phyloP scores from a whole-genome alignment of 495 filamentous ascomycete species.

The Aspergillus avenaceus region DNA sequence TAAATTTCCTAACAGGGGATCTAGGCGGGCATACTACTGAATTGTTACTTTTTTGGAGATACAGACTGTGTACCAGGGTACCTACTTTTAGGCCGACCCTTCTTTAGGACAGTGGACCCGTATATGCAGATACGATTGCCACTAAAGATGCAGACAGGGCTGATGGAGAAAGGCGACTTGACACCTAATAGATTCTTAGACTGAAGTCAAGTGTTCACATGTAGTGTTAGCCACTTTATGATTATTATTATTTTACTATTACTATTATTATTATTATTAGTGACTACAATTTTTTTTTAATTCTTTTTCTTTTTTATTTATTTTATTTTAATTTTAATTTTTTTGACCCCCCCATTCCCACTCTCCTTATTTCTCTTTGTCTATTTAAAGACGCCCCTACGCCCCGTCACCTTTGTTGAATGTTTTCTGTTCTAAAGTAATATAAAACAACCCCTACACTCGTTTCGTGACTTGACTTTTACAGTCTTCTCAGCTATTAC shows the following conservation, averaged over 20 bases:
- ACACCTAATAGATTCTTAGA: not conserved
- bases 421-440: conserved; percentile 6
- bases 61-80: not conserved
- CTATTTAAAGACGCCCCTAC: conserved; percentile 19
- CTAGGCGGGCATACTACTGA: not conserved
- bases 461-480: too few relatives aligned
- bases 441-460: conserved; percentile 17
- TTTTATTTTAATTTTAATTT: not conserved
- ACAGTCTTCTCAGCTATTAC: conserved; percentile 2
- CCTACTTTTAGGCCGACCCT: not conserved
- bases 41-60: not conserved
- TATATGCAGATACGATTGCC: conserved; percentile 5
- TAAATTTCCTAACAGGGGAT: conserved; percentile 1
- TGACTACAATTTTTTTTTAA: not conserved
- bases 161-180: conserved; percentile 3
- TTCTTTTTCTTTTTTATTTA: not conserved
- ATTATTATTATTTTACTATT: not conserved
- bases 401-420: conserved; percentile 14
- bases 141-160: conserved; percentile 16
- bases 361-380: not conserved
- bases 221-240: not conserved
- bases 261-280: not conserved
- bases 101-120: conserved; percentile 10
- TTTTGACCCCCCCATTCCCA: not conserved
- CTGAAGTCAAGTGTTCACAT: not conserved